Percentiles rank a stretch among this genome's conserved stretches.
Conservation (phyloP, 768 basidiomycete genomes). For the Pholiota microspora region DNA sequence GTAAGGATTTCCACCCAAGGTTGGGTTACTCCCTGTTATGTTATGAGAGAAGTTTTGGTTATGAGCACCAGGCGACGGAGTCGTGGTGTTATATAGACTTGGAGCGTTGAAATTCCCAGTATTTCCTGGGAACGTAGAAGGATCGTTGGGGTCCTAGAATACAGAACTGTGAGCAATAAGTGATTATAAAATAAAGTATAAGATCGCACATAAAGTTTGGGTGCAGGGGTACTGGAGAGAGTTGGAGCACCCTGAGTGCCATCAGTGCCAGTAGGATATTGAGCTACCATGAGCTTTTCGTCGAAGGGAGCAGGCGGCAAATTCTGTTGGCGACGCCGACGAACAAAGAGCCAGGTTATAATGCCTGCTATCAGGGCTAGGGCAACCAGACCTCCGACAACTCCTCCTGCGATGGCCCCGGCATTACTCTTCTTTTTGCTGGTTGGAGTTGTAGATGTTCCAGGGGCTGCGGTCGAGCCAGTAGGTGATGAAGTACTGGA, state of each 20-base stretch:
- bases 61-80: background rate
- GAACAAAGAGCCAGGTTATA: conserved; percentile 14
- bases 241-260: background rate
- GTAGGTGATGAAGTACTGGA: background rate
- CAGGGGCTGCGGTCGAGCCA: background rate
- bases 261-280: background rate
- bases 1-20: no score
- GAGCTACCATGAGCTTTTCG: conserved; percentile 1
- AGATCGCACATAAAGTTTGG: conserved; percentile 4
- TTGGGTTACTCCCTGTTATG: background rate
- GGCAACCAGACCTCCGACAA: conserved; percentile 22
- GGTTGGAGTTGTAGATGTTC: background rate
- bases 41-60: background rate
- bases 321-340: conserved; percentile 9
- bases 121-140: conserved; percentile 3
- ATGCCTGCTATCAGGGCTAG: conserved; percentile 18
- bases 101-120: background rate
- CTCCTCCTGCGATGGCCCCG: conserved; percentile 25
- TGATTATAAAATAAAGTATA: background rate
- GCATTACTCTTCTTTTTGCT: conserved; percentile 15
- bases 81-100: conserved; percentile 1
- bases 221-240: background rate
- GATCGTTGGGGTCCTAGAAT: conserved; percentile 8
- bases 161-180: background rate
- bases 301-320: background rate